These are phyloP conservation scores for Talaromyces stipitatus DNA, from an alignment of 495 filamentous ascomycete genomes.

Conservation along the genomic window DNA sequence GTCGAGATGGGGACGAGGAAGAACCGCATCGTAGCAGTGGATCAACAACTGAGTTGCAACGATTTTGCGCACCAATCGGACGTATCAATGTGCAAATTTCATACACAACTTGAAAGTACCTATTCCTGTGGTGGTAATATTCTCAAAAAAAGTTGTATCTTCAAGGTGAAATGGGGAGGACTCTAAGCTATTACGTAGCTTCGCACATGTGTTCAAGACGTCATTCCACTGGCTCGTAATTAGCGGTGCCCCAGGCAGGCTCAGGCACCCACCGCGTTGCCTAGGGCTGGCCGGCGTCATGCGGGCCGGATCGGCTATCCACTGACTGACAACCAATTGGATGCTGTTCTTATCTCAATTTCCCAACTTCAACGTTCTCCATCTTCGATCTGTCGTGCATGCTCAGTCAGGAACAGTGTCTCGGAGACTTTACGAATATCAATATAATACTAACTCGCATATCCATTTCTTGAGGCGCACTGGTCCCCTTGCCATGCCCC, in stretches of 20 bases:
- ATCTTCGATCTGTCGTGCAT: background rate
- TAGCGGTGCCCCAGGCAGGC: background rate
- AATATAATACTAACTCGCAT: background rate
- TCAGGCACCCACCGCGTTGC: background rate
- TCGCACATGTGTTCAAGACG: constrained; percentile 6
- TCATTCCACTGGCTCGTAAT: constrained; percentile 6
- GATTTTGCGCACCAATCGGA: background rate
- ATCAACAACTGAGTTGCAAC: background rate
- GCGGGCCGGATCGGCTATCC: background rate
- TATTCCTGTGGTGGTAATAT: no score
- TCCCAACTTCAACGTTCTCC: background rate
- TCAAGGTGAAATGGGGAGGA: background rate
- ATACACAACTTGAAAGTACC: no score
- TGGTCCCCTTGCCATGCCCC: constrained; percentile 11
- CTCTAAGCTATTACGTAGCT: background rate
- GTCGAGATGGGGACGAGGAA: constrained; percentile 94
- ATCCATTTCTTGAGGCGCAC: constrained; percentile 5
- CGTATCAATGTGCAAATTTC: background rate
- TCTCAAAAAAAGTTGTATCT: no score
- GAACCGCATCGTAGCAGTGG: constrained; percentile 64
- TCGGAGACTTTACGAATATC: background rate
- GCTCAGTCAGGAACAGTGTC: background rate
- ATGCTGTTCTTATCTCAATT: background rate
- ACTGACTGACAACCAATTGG: background rate
- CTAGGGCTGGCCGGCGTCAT: background rate